These are phyloP conservation scores for Posidonia australis DNA, from an alignment of 106 monocot genomes.

Conservation along the genomic window DNA sequence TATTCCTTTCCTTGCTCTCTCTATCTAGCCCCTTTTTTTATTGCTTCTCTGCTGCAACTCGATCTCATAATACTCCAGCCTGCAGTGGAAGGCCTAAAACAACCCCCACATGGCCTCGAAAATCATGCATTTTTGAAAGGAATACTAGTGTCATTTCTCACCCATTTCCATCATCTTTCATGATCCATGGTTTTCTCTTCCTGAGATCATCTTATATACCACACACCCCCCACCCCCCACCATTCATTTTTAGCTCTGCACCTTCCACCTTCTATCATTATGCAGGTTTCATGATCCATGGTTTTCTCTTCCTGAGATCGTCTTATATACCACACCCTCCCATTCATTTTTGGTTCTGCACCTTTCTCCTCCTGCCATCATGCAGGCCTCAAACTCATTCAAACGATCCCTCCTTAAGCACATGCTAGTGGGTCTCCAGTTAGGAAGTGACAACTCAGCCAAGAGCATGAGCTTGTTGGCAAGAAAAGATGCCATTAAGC, in stretches of 20 bases:
- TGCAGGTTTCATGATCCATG: conserved; percentile 36
- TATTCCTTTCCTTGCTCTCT: not conserved
- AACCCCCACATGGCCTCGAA: conserved; percentile 1
- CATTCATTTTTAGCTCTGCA: not conserved
- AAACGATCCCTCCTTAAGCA: conserved; percentile 30
- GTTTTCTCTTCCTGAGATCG: no score
- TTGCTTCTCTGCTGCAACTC: no score
- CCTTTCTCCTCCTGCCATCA: conserved; percentile 1
- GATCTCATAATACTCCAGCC: not conserved
- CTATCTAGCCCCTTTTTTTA: not conserved
- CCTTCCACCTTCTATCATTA: conserved; percentile 1
- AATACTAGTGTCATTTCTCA: no score
- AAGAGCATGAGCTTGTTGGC: conserved; percentile 26
- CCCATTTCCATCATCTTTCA: no score
- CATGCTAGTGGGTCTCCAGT: conserved; percentile 32
- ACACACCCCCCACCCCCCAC: not conserved
- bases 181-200: no score
- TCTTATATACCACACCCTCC: not conserved
- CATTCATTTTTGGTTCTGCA: not conserved
- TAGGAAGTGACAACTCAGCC: not conserved
- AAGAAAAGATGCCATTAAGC: conserved; percentile 36
- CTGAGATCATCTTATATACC: no score
- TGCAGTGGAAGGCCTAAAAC: not conserved
- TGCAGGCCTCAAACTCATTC: conserved; percentile 36
- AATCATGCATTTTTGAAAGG: no score